These are phyloP conservation scores for Pseudoscleropodium purum DNA, from an alignment of 225 moss, liverwort and hornwort genomes.

Conservation along the genomic window DNA sequence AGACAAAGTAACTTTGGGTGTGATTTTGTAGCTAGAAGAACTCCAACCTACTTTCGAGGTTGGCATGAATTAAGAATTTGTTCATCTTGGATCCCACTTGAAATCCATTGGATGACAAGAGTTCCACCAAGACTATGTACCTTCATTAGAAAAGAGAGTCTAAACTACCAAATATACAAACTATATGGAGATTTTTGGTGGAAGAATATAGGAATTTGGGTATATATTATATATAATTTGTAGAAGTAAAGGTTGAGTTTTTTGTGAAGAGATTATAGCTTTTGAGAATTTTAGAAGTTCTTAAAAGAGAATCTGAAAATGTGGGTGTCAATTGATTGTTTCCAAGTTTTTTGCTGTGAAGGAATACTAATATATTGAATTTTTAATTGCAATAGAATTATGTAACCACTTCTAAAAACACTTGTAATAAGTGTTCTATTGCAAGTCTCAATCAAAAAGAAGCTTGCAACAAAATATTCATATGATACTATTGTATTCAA, in stretches of 20 bases:
- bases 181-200: not conserved
- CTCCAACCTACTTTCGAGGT: not conserved
- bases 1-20: not conserved
- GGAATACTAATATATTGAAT: not conserved
- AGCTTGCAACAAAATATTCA: not conserved
- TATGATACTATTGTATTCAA: not conserved
- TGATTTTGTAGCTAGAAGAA: not conserved
- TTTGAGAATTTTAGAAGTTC: not conserved
- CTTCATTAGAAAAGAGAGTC: not conserved
- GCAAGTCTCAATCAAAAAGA: fast-evolving
- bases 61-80: not conserved
- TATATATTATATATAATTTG: not conserved
- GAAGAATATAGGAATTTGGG: fast-evolving
- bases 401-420: not conserved
- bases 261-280: not conserved
- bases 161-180: not conserved
- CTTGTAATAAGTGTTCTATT: not conserved
- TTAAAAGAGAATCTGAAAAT: not conserved
- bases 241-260: not conserved
- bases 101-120: not conserved
- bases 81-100: not conserved
- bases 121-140: not conserved
- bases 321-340: fast-evolving
- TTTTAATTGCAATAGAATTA: not conserved
- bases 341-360: not conserved